Evolutionary conservation across 2,329 filamentous ascomycete species (phyloP).

Genomic region (Ophiostoma pallidulum): DNA sequence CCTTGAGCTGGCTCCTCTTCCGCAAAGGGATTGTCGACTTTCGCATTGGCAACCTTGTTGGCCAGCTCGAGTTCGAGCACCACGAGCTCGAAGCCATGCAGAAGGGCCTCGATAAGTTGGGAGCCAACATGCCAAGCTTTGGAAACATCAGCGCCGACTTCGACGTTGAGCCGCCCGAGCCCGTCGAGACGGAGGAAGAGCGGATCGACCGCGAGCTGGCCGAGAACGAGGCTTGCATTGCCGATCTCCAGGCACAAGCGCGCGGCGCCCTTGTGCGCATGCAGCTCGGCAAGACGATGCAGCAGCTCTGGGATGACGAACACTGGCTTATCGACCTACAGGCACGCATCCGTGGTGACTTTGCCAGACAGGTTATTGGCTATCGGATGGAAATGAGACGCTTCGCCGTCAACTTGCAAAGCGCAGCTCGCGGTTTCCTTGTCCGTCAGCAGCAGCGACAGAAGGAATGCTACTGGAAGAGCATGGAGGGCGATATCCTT

Average conservation of each 20-base stretch:
- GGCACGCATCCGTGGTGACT: conserved; percentile 78
- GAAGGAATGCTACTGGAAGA: conserved; percentile 59
- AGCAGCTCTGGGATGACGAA: conserved; percentile 80
- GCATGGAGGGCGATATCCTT: conserved; percentile 61
- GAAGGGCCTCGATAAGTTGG: conserved; percentile 91
- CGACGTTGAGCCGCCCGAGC: conserved; percentile 70
- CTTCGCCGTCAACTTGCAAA: conserved; percentile 75
- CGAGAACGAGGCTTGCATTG: conserved; percentile 62
- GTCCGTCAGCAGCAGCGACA: conserved; percentile 53
- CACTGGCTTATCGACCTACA: conserved; percentile 72
- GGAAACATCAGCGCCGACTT: conserved; percentile 96
- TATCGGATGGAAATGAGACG: conserved; percentile 76
- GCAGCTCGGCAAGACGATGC: conserved; percentile 72
- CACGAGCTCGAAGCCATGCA: conserved; percentile 96
- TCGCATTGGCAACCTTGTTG: conserved; percentile 90
- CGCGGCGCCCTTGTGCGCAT: conserved; percentile 72
- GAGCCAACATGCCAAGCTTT: conserved; percentile 94
- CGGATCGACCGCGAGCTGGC: conserved; percentile 70
- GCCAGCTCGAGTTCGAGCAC: conserved; percentile 93
- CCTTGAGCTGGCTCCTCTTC: conserved; percentile 92
- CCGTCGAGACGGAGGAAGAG: conserved; percentile 84
- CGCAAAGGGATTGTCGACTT: conserved; percentile 93
- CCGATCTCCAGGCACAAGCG: conserved; percentile 79
- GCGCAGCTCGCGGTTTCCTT: conserved; percentile 65
- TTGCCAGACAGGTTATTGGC: conserved; percentile 68